These are phyloP conservation scores for Kwoniella shandongensis DNA, from an alignment of 768 basidiomycete genomes.

Conservation along the genomic window DNA sequence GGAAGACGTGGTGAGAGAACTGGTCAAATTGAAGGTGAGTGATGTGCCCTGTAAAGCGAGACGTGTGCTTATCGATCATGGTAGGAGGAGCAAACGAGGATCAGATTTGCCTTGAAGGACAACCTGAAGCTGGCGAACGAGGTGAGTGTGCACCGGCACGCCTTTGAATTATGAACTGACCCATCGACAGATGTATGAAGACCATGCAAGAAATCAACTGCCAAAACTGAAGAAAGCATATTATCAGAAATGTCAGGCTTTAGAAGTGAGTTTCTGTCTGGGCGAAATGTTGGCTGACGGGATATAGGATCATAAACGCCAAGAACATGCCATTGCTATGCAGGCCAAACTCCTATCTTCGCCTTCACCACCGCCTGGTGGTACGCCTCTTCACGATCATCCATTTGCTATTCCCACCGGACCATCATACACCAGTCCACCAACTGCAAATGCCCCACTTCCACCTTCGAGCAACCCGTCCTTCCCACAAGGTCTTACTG, in stretches of 20 bases:
- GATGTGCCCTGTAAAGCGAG: constrained; percentile 55
- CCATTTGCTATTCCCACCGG: constrained; percentile 19
- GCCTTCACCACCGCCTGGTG: constrained; percentile 28
- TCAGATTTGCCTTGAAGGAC: constrained; percentile 86
- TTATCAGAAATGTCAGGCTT: constrained; percentile 78
- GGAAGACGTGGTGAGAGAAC: constrained; percentile 69
- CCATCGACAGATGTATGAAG: constrained; percentile 63
- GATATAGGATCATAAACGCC: constrained; percentile 47
- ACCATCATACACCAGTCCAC: constrained; percentile 30
- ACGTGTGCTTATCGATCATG: background rate
- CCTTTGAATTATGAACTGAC: background rate
- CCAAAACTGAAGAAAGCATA: constrained; percentile 79
- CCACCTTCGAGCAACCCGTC: constrained; percentile 34
- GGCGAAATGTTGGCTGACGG: background rate
- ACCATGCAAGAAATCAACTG: constrained; percentile 74
- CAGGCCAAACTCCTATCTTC: constrained; percentile 50
- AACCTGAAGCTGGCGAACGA: constrained; percentile 76
- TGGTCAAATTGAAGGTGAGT: constrained; percentile 63
- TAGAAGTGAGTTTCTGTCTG: constrained; percentile 63
- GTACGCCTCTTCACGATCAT: constrained; percentile 31
- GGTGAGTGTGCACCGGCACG: constrained; percentile 16
- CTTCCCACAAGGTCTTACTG: constrained; percentile 11
- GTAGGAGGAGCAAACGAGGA: constrained; percentile 86
- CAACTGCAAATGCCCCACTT: constrained; percentile 16
- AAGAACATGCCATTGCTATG: constrained; percentile 50